These are phyloP conservation scores for Hordeum marinum DNA, from an alignment of 176 grass and related monocot species.

Conservation along the genomic window DNA sequence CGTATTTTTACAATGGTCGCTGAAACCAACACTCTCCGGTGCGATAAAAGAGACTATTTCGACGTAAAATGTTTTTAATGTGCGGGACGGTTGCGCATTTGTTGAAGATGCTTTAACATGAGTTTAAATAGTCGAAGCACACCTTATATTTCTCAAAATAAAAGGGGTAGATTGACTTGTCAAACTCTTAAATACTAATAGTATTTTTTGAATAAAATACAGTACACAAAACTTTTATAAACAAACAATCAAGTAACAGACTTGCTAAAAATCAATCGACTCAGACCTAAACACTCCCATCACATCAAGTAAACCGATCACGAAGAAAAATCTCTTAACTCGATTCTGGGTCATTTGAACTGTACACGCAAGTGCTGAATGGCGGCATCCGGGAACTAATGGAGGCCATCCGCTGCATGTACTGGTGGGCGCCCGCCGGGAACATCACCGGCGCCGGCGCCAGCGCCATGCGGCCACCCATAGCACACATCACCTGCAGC, in stretches of 20 bases:
- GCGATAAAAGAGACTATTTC: no score
- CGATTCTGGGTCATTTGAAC: background rate
- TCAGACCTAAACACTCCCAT: no score
- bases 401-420: slow-evolving; percentile 44
- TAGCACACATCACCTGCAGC: slow-evolving; percentile 81
- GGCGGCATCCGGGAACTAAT: slow-evolving; percentile 33
- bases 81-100: no score
- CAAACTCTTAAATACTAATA: background rate
- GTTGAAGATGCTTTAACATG: no score
- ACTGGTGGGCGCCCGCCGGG: slow-evolving; percentile 49
- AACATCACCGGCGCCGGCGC: slow-evolving; percentile 56
- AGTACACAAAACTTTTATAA: background rate
- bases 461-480: slow-evolving; percentile 44
- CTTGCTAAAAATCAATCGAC: no score
- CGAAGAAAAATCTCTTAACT: background rate
- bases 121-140: no score
- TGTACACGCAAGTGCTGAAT: background rate
- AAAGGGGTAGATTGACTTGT: background rate
- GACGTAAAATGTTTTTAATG: no score
- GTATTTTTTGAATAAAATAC: no score
- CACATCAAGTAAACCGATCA: background rate
- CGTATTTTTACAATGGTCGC: no score
- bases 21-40: no score
- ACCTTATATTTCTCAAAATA: no score
- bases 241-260: no score